Evolutionary conservation across 2,329 filamentous ascomycete species (phyloP).

Genomic region (Albifimbria verrucaria): DNA sequence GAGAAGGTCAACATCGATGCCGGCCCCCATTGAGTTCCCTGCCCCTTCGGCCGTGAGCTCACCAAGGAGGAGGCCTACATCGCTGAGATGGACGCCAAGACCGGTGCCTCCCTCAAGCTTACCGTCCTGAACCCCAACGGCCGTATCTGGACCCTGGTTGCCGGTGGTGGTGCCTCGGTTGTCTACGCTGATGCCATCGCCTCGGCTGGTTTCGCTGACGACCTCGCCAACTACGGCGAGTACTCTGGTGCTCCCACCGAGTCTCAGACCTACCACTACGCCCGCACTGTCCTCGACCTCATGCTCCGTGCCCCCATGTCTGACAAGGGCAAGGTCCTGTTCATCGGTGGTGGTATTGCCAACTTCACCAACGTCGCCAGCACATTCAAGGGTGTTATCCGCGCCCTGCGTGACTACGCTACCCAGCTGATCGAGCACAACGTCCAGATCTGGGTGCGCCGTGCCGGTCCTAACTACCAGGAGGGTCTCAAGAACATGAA

Average conservation of each 20-base stretch:
- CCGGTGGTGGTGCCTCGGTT: constrained; percentile 98
- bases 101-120: constrained; percentile 96
- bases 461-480: constrained; percentile 94
- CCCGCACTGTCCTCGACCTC: constrained; percentile 91
- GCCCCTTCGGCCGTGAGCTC: constrained; percentile 96
- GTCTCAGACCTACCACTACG: constrained; percentile 99
- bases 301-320: constrained; percentile 88
- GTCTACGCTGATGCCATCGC: constrained; percentile 99
- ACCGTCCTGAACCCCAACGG: constrained; percentile 90
- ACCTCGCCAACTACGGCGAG: constrained; percentile 99
- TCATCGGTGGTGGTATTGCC: constrained; percentile 99
- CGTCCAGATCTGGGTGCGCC: constrained; percentile 92
- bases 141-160: constrained; percentile 96
- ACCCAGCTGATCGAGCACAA: constrained; percentile 90
- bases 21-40: constrained; percentile 97
- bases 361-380: constrained; percentile 99
- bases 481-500: constrained; percentile 99
- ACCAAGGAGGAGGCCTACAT: constrained; percentile 99
- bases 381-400: constrained; percentile 99
- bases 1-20: constrained; percentile 89
- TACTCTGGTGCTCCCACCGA: constrained; percentile 99
- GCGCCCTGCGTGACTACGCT: constrained; percentile 86
- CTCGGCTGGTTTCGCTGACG: constrained; percentile 88
- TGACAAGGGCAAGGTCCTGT: constrained; percentile 94
- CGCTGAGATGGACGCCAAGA: constrained; percentile 97